These are phyloP conservation scores for Leccinum ponderosum DNA, from an alignment of 1,284 basidiomycete species.

Conservation along the genomic window DNA sequence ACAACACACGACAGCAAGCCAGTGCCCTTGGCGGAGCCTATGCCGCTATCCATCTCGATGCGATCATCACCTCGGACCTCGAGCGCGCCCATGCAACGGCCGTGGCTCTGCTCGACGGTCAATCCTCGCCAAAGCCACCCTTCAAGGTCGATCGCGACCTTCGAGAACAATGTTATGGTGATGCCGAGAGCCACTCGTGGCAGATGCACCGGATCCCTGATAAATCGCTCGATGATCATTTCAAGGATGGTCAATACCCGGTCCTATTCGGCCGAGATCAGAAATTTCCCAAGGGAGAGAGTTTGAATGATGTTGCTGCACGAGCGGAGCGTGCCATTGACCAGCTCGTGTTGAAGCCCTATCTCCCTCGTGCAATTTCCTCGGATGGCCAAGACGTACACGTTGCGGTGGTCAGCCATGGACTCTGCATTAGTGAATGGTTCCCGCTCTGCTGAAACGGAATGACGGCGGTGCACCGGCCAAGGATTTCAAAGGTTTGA, in stretches of 20 bases:
- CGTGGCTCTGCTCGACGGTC: slow-evolving; percentile 52
- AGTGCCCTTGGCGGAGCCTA: slow-evolving; percentile 71
- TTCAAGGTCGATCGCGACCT: slow-evolving; percentile 53
- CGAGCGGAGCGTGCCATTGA: slow-evolving; percentile 63
- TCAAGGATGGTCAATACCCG: slow-evolving; percentile 53
- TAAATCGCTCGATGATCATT: slow-evolving; percentile 50
- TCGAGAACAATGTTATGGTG: slow-evolving; percentile 72
- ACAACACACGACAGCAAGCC: slow-evolving; percentile 64
- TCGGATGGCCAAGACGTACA: slow-evolving; percentile 46
- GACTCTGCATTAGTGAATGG: slow-evolving; percentile 70
- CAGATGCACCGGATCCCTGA: slow-evolving; percentile 27
- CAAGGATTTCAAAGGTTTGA: slow-evolving; percentile 51
- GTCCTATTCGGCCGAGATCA: slow-evolving; percentile 47
- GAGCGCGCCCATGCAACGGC: slow-evolving; percentile 78
- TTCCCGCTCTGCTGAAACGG: slow-evolving; percentile 49
- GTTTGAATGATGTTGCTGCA: slow-evolving; percentile 62
- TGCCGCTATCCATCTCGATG: slow-evolving; percentile 54
- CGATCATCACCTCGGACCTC: slow-evolving; percentile 80
- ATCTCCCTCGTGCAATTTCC: slow-evolving; percentile 45
- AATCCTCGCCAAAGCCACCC: slow-evolving; percentile 53
- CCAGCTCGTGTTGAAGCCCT: slow-evolving; percentile 57
- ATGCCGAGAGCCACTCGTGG: slow-evolving; percentile 70
- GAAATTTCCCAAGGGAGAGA: slow-evolving; percentile 74
- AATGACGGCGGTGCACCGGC: slow-evolving; percentile 35
- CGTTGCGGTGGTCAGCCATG: slow-evolving; percentile 79